Percentiles rank a stretch among this genome's conserved stretches.
Conservation (phyloP, 768 basidiomycete genomes). For the Tylopilus rubrobrunneus region DNA sequence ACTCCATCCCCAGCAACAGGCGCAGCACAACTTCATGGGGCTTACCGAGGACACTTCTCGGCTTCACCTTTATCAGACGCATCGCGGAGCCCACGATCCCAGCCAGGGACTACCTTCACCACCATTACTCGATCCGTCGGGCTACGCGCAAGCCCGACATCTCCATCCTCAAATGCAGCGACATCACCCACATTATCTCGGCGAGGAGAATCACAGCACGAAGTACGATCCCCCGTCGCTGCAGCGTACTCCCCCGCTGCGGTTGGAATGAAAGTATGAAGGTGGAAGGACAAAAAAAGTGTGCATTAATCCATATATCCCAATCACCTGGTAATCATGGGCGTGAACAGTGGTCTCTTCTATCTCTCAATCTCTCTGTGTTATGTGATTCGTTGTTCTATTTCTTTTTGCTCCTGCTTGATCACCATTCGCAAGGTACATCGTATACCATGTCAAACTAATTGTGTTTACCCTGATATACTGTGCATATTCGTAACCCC, state of each 20-base stretch:
- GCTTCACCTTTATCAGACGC: conserved; percentile 32
- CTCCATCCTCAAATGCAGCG: conserved; percentile 33
- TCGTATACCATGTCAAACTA: not conserved
- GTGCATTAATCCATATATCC: conserved; percentile 24
- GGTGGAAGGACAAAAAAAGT: conserved; percentile 4
- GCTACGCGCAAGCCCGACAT: conserved; percentile 28
- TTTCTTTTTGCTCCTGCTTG: not conserved
- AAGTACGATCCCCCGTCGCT: conserved; percentile 44
- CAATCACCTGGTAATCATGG: conserved; percentile 20
- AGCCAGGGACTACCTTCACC: conserved; percentile 25
- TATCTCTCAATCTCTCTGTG: not conserved
- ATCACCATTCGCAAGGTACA: conserved; percentile 9
- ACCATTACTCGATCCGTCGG: conserved; percentile 32
- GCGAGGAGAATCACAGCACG: conserved; percentile 34
- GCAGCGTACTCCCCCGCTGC: conserved; percentile 43
- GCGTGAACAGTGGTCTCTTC: conserved; percentile 22
- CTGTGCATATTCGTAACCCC: not conserved
- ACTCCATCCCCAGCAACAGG: conserved; percentile 27
- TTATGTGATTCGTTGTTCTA: not conserved
- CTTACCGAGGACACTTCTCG: conserved; percentile 27
- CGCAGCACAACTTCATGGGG: conserved; percentile 21
- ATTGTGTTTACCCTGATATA: not conserved
- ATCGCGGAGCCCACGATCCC: conserved; percentile 33
- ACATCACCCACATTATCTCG: conserved; percentile 33
- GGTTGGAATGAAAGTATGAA: conserved; percentile 46